Percentiles rank a stretch among this genome's conserved stretches.
phyloP scores from a whole-genome alignment of 345 rosid species.

The Eutrema heterophyllum region DNA sequence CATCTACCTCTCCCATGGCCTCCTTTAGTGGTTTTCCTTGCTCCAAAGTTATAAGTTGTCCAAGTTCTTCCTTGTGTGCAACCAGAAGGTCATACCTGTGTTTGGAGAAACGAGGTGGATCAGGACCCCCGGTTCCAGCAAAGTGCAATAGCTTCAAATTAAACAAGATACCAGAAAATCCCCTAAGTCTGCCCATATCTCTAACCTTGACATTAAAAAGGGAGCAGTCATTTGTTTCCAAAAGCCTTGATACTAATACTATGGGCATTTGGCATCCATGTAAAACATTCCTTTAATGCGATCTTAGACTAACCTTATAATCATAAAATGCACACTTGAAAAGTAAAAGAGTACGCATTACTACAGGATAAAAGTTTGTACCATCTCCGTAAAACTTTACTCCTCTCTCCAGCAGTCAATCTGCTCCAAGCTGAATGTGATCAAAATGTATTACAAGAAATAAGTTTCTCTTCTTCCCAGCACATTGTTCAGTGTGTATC shows the following conservation, averaged over 20 bases:
- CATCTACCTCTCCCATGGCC: conserved; percentile 83
- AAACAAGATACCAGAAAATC: conserved; percentile 3
- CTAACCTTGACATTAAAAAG: conserved; percentile 5
- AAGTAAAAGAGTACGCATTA: background rate
- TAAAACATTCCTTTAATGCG: background rate
- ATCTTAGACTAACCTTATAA: background rate
- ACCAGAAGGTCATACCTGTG: conserved; percentile 77
- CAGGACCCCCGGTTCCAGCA: conserved; percentile 12
- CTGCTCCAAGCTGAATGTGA: conserved; percentile 81
- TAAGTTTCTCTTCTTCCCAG: background rate
- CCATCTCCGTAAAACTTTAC: conserved; percentile 75
- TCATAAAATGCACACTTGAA: background rate
- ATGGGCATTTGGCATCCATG: background rate
- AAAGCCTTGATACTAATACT: background rate
- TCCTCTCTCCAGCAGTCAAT: conserved; percentile 76
- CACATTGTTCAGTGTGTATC: conserved; percentile 2
- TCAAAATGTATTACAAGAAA: background rate
- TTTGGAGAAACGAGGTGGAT: conserved; percentile 19
- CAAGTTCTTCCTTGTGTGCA: conserved; percentile 89
- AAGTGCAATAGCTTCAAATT: background rate
- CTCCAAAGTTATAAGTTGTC: conserved; percentile 89
- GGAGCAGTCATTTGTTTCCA: background rate
- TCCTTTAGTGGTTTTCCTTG: conserved; percentile 96
- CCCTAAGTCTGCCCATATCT: background rate
- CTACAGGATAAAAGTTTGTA: conserved; percentile 30